Base-by-base conservation (phyloP, 1,139 yeast species). In the Casaregolazyma lundiana region DNA sequence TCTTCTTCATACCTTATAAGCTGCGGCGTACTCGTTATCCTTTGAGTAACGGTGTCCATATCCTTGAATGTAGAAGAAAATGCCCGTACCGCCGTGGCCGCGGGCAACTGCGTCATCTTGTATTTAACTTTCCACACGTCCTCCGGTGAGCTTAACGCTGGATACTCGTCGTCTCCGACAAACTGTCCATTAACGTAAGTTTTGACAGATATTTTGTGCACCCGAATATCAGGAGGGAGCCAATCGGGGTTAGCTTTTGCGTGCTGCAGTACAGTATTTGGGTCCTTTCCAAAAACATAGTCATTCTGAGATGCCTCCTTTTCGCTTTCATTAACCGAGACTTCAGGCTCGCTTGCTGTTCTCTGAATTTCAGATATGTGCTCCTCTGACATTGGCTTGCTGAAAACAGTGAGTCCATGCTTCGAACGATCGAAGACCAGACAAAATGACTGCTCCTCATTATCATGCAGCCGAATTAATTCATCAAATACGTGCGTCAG, bases 401-500 rank as follows among this genome's bases (percentile, higher is more conserved):
- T 67, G 38, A 67, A 53, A 1, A 67, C 60, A 4, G 46, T 40
- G 53, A 68, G 55, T 5, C 43, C 44, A 3, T 59, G 61, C 1
- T 58, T 54, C 9, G 48, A 45, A 15, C 60, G 51, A 24, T 58
- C 57, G 48, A 63, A 50, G 9, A 62, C 57, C 6, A 66, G 21
- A 41, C 63, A 61, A 44, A 56, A 54, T 4, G 63, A 58, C 36
- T 50, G 53, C 15, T 51, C 45, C 15, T 44, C 35, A 29, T 51
- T 53, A 6, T 58, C 58, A 19, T 59, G 65, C 16, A 64, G 58
- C 6, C 56, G 52, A 1, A 63, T 57, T 26, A 76, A 64, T 3
- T 59, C 56, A 30, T 77, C 71, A 52, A 90, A 56, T 2, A 87
- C 51, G 17, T 70, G 66, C 38, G 76, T 70, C 72, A 89, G 73